A percentile compares a stretch with the other conserved stretches of the same genome.
Evolutionary conservation across 2,329 filamentous ascomycete genomes (phyloP).

Genomic region (Leptographium galeiforme): DNA sequence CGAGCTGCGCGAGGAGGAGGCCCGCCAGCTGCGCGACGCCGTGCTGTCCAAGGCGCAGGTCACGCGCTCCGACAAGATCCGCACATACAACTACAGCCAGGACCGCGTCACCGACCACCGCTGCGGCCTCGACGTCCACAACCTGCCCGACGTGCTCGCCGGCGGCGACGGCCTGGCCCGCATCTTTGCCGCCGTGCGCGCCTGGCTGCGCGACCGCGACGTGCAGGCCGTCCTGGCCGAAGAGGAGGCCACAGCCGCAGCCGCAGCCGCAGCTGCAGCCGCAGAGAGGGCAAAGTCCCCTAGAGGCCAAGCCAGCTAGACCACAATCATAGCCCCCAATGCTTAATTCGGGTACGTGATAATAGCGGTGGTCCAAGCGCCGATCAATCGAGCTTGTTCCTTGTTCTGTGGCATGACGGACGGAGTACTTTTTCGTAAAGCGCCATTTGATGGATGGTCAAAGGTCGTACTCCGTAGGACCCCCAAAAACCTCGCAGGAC

Average conservation of each 20-base stretch:
- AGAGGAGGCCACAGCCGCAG: slow-evolving; percentile 31
- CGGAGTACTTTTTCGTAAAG: too few species aligned
- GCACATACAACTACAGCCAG: slow-evolving; percentile 72
- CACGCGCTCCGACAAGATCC: slow-evolving; percentile 83
- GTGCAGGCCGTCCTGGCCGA: slow-evolving; percentile 56
- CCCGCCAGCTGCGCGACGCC: slow-evolving; percentile 59
- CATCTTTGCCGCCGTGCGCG: slow-evolving; percentile 64
- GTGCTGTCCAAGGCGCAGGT: slow-evolving; percentile 70
- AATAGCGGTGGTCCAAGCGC: too few species aligned
- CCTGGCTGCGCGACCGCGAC: slow-evolving; percentile 64
- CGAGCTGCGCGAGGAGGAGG: slow-evolving; percentile 73
- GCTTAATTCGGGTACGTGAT: too few species aligned
- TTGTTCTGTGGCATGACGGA: too few species aligned
- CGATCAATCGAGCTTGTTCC: too few species aligned
- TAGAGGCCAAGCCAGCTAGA: too few species aligned
- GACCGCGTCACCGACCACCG: slow-evolving; percentile 81
- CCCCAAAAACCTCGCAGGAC: too few species aligned
- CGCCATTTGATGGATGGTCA: too few species aligned
- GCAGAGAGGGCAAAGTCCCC: slow-evolving; percentile 11
- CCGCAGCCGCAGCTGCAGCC: slow-evolving; percentile 12
- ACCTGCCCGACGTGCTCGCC: slow-evolving; percentile 65
- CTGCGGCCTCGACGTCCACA: slow-evolving; percentile 65
- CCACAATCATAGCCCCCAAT: too few species aligned
- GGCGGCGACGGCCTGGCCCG: slow-evolving; percentile 59
- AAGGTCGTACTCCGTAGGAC: too few species aligned